Base-by-base conservation (phyloP, 148 eudicot genomes). In the Camellia lanceoleosa region DNA sequence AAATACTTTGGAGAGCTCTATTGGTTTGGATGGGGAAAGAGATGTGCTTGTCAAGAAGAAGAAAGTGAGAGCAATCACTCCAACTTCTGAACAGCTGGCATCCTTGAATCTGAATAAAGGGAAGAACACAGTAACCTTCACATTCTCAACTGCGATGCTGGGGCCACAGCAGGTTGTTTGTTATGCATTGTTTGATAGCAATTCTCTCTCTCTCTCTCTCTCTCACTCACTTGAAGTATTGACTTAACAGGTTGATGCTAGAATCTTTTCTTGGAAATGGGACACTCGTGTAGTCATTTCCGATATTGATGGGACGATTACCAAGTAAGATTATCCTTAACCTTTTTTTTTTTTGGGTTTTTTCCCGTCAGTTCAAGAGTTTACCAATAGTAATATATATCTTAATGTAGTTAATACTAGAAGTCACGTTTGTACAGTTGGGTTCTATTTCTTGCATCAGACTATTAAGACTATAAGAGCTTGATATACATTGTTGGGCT, bases 281-380 rank as follows among this genome's bases (percentile, higher is more conserved):
- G 91, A 93, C 84, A 82, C 92, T 41, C 88, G 90, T 66, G 84
- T 96, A 77, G 99, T 96, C 81, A 91, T 96, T 49, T 94, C 99
- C 63, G 99, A 96, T 85, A 98, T 96, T 77, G 99, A 96, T 86
- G 99, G 99, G 77, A 96, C 99, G 80, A 96, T 96, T 80, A 96
- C 99, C 3, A 90, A 95, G 99, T 96, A 88, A 78, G 92, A 7
- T 44, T 63, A 62, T 7, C 63, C 23, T 72, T 42, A 6, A 3
- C 38, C 38, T 30, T 30, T 30, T 30, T 30, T 30, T 30, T 30
- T 1, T 30, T 30, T 30, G 38, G 38, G 38, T n/a, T 47, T 81
- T 71, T 55, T 65, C 20, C 10, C 3, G 1, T 30, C 38, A 30
- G 38, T 30, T 1, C 38, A 12, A 12, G 14, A 55, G 14, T 55